phyloP scores from a whole-genome alignment of 306 rosid genomes.

The Vicia faba region DNA sequence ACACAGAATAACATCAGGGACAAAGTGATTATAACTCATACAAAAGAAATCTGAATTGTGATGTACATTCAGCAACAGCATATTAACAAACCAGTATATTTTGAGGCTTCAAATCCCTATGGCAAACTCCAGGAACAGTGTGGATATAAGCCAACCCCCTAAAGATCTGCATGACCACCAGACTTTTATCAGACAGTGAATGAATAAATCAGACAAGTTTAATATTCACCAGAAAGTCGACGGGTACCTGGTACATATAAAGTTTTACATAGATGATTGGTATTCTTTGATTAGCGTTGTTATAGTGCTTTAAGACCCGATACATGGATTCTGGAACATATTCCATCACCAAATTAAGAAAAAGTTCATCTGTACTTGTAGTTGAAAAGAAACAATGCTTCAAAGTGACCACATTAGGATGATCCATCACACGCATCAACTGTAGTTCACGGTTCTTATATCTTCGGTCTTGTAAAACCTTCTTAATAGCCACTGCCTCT shows the following conservation, averaged over 20 bases:
- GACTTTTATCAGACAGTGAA: constrained; percentile 24
- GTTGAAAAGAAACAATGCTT: constrained; percentile 99
- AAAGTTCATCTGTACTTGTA: constrained; percentile 85
- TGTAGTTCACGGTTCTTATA: constrained; percentile 91
- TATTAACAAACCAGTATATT: constrained; percentile 76
- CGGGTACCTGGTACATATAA: constrained; percentile 83
- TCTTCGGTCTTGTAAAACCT: constrained; percentile 89
- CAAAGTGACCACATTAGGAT: constrained; percentile 84
- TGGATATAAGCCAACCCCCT: constrained; percentile 94
- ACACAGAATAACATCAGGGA: constrained; percentile 33
- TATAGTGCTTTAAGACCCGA: constrained; percentile 81
- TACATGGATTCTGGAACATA: constrained; percentile 93
- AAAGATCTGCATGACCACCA: constrained; percentile 63
- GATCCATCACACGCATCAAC: constrained; percentile 97
- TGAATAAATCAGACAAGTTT: constrained; percentile 11
- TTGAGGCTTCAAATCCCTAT: constrained; percentile 95
- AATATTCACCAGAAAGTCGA: constrained; percentile 13
- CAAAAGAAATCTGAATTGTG: not conserved
- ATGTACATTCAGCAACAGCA: constrained; percentile 24
- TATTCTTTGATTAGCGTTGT: constrained; percentile 79
- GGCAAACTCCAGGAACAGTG: constrained; percentile 90
- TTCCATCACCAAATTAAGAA: constrained; percentile 96
- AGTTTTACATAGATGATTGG: constrained; percentile 87
- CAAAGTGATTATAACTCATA: not conserved
- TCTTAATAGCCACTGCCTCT: constrained; percentile 90